Conservation (phyloP, 2,329 filamentous ascomycete genomes). For the Venturia carpophila region DNA sequence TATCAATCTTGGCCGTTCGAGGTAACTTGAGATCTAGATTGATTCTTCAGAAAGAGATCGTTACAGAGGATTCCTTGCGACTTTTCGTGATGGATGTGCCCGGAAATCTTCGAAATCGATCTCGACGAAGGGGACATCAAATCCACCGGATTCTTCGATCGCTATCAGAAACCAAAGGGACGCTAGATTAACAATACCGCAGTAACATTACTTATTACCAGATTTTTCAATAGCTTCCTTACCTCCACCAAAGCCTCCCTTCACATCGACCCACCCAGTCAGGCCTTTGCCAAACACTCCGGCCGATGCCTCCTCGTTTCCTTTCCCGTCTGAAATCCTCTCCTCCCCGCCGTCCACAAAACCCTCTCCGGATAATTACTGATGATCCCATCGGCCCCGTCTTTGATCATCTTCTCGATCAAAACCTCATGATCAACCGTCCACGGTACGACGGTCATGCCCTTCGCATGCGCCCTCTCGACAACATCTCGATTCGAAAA, state of each 20-base stretch:
- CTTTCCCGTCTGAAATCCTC: slow-evolving; percentile 10
- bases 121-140: too few relatives aligned
- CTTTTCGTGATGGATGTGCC: too few relatives aligned
- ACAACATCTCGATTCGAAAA: slow-evolving; percentile 23
- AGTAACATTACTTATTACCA: not conserved
- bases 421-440: slow-evolving; percentile 24
- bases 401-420: slow-evolving; percentile 23
- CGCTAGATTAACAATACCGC: not conserved
- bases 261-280: not conserved
- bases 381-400: slow-evolving; percentile 21
- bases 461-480: slow-evolving; percentile 22
- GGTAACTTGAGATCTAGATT: too few relatives aligned
- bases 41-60: too few relatives aligned
- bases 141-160: too few relatives aligned
- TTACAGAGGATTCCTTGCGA: too few relatives aligned
- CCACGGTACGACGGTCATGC: slow-evolving; percentile 24
- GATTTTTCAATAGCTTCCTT: not conserved
- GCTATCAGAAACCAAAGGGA: too few relatives aligned
- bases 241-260: not conserved
- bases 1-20: too few relatives aligned
- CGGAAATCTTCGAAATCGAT: too few relatives aligned
- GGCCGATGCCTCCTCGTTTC: slow-evolving; percentile 15
- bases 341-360: slow-evolving; percentile 18
- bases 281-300: slow-evolving; percentile 18
- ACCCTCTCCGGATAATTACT: slow-evolving; percentile 24